Evolutionary conservation across 2,329 filamentous ascomycete genomes (phyloP), one percentile per base, ranked within the genome.

Genomic region (Alternaria longipes): DNA sequence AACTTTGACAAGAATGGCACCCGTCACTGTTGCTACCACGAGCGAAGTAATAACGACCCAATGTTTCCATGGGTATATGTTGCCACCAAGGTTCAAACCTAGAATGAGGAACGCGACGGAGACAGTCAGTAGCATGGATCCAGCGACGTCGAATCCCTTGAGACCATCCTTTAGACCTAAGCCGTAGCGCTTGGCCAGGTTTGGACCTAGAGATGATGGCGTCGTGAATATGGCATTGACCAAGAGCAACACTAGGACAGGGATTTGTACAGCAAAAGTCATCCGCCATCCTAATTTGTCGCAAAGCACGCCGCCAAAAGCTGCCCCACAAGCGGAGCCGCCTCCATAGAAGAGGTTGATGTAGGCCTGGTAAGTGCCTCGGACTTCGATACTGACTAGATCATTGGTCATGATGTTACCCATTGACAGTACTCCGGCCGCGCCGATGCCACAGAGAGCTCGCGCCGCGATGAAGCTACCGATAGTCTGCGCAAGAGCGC

Each of bases 321-420:
- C 90, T 1, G 90, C 90, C 3, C 91, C 91, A 3, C 87, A 79
- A 7, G 76, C 77, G 22, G 75, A 74, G 6, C 79, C 81, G 9
- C 80, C 72, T 2, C 89, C 90, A 67, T 85, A 91, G 50, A 86
- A 82, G 46, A 91, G 81, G 72, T 91, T 78, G 70, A 91, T 85
- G 66, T 89, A 88, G 14, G 89, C 89, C 74, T 94, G 91, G 68
- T 91, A 94, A 4, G 86, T 85, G 4, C 90, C 90, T n/a, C 91
- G 83, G 16, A 82, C 89, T 80, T 91, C 86, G 65, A 93, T 91
- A 1, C 89, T 89, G 36, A 94, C 90, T 49, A 93, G 79, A 74
- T 93, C 91, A 58, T 89, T 90, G 18, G 89, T 87, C 63, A 93
- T 87, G 56, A 93, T 91, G 6, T 84, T 87, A 9, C 74, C 89